These are phyloP conservation scores for Sicyos baderoa DNA, from an alignment of 306 rosid genomes.

Conservation along the genomic window DNA sequence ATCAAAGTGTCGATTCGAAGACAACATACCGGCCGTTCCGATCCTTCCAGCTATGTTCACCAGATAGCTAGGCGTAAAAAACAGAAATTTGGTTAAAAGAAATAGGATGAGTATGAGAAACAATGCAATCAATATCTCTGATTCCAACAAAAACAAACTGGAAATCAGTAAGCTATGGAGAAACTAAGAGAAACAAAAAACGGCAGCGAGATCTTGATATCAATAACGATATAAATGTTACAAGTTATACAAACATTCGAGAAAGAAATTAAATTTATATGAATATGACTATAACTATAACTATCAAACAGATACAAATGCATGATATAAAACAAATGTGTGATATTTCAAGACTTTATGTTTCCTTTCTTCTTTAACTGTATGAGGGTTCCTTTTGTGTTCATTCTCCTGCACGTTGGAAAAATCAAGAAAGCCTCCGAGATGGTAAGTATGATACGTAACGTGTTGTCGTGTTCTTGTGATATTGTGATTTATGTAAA, in stretches of 20 bases:
- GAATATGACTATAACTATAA: not conserved
- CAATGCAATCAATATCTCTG: not conserved
- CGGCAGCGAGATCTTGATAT: slow-evolving; percentile 11
- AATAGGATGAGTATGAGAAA: not conserved
- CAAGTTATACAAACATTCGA: not conserved
- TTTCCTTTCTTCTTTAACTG: not conserved
- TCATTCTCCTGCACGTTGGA: not conserved
- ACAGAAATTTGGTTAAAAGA: not conserved
- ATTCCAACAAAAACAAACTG: not conserved
- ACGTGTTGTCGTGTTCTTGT: not conserved
- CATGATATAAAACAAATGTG: slow-evolving; percentile 7
- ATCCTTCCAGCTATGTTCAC: not conserved
- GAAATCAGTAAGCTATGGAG: not conserved
- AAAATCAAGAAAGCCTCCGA: not conserved
- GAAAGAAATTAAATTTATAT: not conserved
- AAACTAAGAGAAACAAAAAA: not conserved
- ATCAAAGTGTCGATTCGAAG: not conserved
- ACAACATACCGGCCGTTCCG: not conserved
- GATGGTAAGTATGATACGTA: not conserved
- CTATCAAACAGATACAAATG: slow-evolving; percentile 1
- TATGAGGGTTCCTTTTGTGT: slow-evolving; percentile 3
- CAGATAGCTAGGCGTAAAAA: no score
- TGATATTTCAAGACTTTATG: not conserved
- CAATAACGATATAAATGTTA: not conserved
- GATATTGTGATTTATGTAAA: not conserved